Conservation (phyloP, 176 grass and related monocot species). For the Otatea glauca region DNA sequence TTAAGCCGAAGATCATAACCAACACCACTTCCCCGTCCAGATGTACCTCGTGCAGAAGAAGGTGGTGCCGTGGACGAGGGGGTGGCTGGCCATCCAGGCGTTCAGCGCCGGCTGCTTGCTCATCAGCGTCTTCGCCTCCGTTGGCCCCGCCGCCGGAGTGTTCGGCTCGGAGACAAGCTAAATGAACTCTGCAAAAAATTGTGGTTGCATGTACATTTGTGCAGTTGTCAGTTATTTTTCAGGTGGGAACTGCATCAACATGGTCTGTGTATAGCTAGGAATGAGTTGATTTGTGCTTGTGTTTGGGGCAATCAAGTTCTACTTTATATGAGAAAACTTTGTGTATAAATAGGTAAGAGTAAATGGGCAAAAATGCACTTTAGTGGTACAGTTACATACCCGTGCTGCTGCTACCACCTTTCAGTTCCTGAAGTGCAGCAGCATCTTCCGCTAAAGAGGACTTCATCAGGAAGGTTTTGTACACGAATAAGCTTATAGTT, state of each 20-base stretch:
- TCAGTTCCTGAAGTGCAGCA: constrained; percentile 8
- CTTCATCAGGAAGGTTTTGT: not conserved
- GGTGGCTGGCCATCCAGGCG: constrained; percentile 55
- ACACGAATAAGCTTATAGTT: not conserved
- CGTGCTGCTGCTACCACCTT: not conserved
- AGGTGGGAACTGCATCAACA: not conserved
- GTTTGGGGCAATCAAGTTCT: not conserved
- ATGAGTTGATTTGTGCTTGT: not conserved
- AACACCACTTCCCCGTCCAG: constrained; percentile 81
- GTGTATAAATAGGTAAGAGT: not conserved
- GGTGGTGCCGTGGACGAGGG: constrained; percentile 50
- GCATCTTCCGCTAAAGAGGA: not conserved
- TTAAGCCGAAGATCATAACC: too few species aligned
- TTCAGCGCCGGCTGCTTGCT: constrained; percentile 60
- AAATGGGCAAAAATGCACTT: not conserved
- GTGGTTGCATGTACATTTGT: not conserved
- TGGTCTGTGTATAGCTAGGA: not conserved
- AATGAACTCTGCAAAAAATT: not conserved
- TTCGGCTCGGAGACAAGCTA: constrained; percentile 45
- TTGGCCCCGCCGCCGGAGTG: constrained; percentile 72
- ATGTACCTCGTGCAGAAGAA: constrained; percentile 81
- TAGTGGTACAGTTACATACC: not conserved
- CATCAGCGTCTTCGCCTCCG: constrained; percentile 54
- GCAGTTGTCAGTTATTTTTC: not conserved
- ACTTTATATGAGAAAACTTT: not conserved